Percentiles rank a stretch among this genome's conserved stretches.
Conservation (phyloP, 306 rosid species). For the Sicyos edulis region DNA sequence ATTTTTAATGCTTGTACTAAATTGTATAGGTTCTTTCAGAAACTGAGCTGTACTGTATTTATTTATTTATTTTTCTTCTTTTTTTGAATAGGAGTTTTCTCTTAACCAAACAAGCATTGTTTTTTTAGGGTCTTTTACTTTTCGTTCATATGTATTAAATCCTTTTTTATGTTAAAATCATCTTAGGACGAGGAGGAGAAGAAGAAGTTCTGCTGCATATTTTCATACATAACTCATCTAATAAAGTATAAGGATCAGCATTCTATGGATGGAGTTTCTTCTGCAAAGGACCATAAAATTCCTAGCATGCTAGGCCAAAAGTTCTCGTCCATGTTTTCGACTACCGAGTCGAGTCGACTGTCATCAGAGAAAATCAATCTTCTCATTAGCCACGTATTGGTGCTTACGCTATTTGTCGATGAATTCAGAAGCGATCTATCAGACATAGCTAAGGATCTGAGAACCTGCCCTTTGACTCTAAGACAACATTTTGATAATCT, state of each 20-base stretch:
- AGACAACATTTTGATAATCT: conserved; percentile 39
- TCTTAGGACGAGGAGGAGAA: conserved; percentile 67
- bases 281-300: conserved; percentile 39
- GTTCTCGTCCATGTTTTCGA: conserved; percentile 47
- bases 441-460: conserved; percentile 73
- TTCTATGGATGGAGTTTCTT: conserved; percentile 40
- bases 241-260: conserved; percentile 66
- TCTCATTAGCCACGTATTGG: conserved; percentile 59
- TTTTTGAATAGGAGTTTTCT: no score
- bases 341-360: conserved; percentile 31
- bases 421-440: conserved; percentile 45
- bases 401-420: conserved; percentile 63
- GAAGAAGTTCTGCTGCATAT: conserved; percentile 48
- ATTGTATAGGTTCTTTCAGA: not conserved
- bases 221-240: conserved; percentile 71
- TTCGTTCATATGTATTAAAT: not conserved
- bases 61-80: not conserved
- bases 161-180: conserved; percentile 1
- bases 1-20: not conserved
- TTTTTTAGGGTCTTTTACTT: not conserved
- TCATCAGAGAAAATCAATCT: conserved; percentile 50
- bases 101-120: not conserved
- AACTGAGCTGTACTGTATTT: not conserved
- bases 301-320: conserved; percentile 49
- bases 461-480: conserved; percentile 23